Evolutionary conservation across 2,329 filamentous ascomycete genomes (phyloP).

Genomic region (Dactylellina parvicollis): DNA sequence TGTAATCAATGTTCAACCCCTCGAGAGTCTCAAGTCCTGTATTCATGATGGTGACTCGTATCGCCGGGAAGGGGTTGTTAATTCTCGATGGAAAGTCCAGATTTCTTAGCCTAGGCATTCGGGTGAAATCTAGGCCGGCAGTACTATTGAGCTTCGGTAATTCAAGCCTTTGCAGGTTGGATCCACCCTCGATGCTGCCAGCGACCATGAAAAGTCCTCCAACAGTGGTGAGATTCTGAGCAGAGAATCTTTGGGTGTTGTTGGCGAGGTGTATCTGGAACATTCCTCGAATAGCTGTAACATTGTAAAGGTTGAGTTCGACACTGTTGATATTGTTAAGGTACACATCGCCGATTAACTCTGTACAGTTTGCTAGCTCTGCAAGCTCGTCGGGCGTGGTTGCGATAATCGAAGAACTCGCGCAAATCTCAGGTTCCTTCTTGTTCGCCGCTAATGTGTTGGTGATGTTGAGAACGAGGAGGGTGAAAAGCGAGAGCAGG

Average conservation of each 20-base stretch:
- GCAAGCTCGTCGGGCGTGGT: slow-evolving; percentile 31
- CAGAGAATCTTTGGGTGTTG: slow-evolving; percentile 36
- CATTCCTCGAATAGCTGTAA: slow-evolving; percentile 42
- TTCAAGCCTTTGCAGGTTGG: slow-evolving; percentile 27
- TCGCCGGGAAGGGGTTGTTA: slow-evolving; percentile 38
- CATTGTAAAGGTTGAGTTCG: slow-evolving; percentile 36
- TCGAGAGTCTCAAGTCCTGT: slow-evolving; percentile 35
- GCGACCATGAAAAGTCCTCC: slow-evolving; percentile 50
- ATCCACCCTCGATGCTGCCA: slow-evolving; percentile 17
- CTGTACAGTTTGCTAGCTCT: slow-evolving; percentile 40
- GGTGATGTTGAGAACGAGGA: slow-evolving; percentile 31
- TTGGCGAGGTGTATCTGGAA: slow-evolving; percentile 46
- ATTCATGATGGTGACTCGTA: slow-evolving; percentile 42
- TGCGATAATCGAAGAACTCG: slow-evolving; percentile 30
- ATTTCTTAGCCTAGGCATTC: slow-evolving; percentile 33
- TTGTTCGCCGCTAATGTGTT: slow-evolving; percentile 31
- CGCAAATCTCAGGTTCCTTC: slow-evolving; percentile 33
- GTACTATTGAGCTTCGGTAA: slow-evolving; percentile 42
- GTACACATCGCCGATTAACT: slow-evolving; percentile 39
- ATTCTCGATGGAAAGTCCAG: slow-evolving; percentile 44
- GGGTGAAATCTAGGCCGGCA: slow-evolving; percentile 35
- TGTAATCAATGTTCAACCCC: slow-evolving; percentile 34
- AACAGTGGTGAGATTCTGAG: slow-evolving; percentile 37
- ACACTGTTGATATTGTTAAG: slow-evolving; percentile 40
- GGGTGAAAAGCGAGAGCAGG: slow-evolving; percentile 32